Conservation (phyloP, 139 green algal genomes). For the Chlorella sp. region DNA sequence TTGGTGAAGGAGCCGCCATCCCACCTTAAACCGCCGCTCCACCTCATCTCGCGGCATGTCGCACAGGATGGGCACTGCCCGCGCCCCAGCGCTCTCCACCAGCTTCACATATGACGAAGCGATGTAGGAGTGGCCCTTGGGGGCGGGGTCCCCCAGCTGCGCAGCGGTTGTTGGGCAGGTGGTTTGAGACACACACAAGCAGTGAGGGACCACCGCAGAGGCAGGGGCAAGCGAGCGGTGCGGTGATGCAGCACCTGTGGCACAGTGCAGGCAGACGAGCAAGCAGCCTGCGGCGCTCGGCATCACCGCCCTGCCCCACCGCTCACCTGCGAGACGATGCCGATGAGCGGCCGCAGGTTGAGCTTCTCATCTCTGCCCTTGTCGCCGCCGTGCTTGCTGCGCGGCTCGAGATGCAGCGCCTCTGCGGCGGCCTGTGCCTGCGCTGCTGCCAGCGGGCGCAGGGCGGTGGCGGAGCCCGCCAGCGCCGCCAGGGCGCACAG, state of each 20-base stretch:
- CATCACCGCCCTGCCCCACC: background rate
- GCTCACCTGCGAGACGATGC: slow-evolving; percentile 66
- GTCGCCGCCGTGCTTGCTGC: background rate
- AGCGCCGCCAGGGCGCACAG: background rate
- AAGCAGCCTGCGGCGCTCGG: background rate
- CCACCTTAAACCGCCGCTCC: slow-evolving; percentile 32
- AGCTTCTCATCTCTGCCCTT: background rate
- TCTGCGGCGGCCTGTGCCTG: background rate
- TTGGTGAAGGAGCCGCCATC: too few relatives aligned
- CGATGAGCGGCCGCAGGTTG: slow-evolving; percentile 70
- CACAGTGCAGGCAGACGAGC: too few relatives aligned
- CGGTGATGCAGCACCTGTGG: too few relatives aligned
- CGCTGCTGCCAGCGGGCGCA: background rate
- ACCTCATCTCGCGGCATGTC: slow-evolving; percentile 74
- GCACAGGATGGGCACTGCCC: slow-evolving; percentile 81
- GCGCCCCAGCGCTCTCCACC: slow-evolving; percentile 75
- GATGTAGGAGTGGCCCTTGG: slow-evolving; percentile 79
- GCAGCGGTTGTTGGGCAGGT: too few relatives aligned
- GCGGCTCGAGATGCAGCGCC: background rate
- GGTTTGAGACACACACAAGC: too few relatives aligned
- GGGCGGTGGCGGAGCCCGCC: background rate
- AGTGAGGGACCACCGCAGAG: too few relatives aligned
- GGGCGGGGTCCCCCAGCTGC: slow-evolving; percentile 71
- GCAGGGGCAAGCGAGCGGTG: too few relatives aligned
- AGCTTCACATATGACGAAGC: slow-evolving; percentile 86